These are phyloP conservation scores for Ogataea ganodermae DNA, from an alignment of 805 yeast species.

Conservation along the genomic window DNA sequence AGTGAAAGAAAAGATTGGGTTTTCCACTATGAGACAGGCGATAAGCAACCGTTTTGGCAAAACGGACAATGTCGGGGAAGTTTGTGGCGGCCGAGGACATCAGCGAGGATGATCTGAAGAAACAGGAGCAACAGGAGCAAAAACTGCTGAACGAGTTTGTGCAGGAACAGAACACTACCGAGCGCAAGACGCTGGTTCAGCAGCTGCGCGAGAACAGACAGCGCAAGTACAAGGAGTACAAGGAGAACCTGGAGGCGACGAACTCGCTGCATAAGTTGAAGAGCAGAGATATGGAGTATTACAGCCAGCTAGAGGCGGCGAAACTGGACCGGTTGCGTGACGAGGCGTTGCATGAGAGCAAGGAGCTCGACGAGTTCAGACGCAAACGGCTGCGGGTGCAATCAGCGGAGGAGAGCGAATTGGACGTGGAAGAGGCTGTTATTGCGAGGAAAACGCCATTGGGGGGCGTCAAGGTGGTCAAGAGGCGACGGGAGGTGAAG, in stretches of 20 bases:
- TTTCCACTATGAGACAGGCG: not conserved
- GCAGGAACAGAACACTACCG: conserved; percentile 25
- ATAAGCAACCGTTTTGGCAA: not conserved
- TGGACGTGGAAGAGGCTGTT: conserved; percentile 1
- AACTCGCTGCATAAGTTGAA: conserved; percentile 46
- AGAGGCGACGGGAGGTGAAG: not conserved
- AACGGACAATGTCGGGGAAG: conserved; percentile 13
- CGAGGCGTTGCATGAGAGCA: conserved; percentile 18
- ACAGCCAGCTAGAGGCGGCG: conserved; percentile 31
- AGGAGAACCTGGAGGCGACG: conserved; percentile 37
- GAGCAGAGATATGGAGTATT: conserved; percentile 40
- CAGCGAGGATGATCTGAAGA: conserved; percentile 17
- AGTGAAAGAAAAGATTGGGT: not conserved
- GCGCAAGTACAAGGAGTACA: conserved; percentile 28
- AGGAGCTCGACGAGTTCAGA: conserved; percentile 27
- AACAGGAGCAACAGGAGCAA: conserved; percentile 22
- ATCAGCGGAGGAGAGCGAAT: conserved; percentile 11
- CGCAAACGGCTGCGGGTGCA: conserved; percentile 12
- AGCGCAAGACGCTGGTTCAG: conserved; percentile 43
- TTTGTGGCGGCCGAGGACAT: conserved; percentile 28
- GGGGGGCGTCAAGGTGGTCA: conserved; percentile 4
- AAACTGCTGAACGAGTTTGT: conserved; percentile 19
- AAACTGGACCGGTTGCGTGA: conserved; percentile 18
- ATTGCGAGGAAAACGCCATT: conserved; percentile 8
- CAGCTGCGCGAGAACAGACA: conserved; percentile 43